These are phyloP conservation scores for Chara braunii DNA, from an alignment of 139 green algal genomes.

Conservation along the genomic window DNA sequence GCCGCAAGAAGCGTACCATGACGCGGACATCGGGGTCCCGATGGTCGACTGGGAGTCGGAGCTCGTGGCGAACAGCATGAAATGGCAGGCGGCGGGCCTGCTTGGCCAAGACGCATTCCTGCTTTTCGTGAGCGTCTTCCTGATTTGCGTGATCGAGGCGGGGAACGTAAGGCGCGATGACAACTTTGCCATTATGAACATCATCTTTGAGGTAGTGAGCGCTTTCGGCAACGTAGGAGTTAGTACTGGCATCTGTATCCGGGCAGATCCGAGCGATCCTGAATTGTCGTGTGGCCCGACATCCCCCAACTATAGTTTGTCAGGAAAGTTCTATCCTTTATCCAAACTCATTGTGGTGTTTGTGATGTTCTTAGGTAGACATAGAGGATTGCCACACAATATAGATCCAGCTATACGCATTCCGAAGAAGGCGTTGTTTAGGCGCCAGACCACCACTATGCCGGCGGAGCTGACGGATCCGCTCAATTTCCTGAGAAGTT, in stretches of 20 bases:
- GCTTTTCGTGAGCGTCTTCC: constrained; percentile 29
- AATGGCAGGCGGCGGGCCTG: constrained; percentile 10
- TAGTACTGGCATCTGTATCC: not conserved
- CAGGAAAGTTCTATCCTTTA: not conserved
- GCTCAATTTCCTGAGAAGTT: not conserved
- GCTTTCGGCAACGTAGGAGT: not conserved
- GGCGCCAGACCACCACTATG: not conserved
- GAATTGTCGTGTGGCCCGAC: not conserved
- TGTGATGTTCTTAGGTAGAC: constrained; percentile 22
- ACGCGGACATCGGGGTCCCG: not conserved
- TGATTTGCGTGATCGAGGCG: constrained; percentile 30
- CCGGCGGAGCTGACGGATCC: not conserved
- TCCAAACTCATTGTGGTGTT: constrained; percentile 7
- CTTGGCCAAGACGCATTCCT: constrained; percentile 15
- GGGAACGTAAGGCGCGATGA: not conserved
- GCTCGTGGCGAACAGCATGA: constrained; percentile 1
- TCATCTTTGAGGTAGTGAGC: constrained; percentile 23
- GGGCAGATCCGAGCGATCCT: not conserved
- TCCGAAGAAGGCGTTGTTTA: constrained; percentile 8
- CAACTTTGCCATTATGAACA: constrained; percentile 32
- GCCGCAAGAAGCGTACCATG: constrained; percentile 11
- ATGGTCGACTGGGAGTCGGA: constrained; percentile 11
- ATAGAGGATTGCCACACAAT: constrained; percentile 31
- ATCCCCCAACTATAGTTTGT: not conserved
- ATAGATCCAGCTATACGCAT: constrained; percentile 24